These are phyloP conservation scores for Rhizomucor miehei DNA, from an alignment of 371 early-diverging fungal genomes.

Conservation along the genomic window DNA sequence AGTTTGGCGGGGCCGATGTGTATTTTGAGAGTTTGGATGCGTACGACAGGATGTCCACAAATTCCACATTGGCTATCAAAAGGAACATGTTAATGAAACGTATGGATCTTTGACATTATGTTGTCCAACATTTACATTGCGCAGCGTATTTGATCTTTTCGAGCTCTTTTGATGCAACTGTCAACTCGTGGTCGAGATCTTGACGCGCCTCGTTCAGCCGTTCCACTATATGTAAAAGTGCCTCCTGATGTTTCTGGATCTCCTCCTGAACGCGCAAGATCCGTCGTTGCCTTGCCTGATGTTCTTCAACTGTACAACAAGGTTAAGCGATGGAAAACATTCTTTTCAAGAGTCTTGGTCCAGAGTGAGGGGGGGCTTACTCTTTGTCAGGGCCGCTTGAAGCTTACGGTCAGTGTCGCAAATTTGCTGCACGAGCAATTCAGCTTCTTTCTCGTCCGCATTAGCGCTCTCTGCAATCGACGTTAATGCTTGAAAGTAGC, in stretches of 20 bases:
- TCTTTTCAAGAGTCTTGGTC: no score
- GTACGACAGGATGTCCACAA: constrained; percentile 48
- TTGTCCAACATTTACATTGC: constrained; percentile 23
- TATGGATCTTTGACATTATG: background rate
- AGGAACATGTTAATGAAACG: background rate
- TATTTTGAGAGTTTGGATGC: constrained; percentile 24
- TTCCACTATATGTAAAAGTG: constrained; percentile 30
- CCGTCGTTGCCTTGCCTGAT: constrained; percentile 39
- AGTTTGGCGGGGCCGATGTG: constrained; percentile 47
- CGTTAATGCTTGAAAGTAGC: constrained; percentile 31
- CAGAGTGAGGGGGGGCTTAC: no score
- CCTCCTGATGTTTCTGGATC: constrained; percentile 36
- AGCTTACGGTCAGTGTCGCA: constrained; percentile 26
- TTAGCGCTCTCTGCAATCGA: constrained; percentile 28
- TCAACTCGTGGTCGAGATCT: constrained; percentile 28
- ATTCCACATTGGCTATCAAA: constrained; percentile 41
- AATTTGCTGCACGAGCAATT: constrained; percentile 29
- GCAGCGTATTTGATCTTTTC: constrained; percentile 32
- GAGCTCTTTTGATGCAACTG: constrained; percentile 31
- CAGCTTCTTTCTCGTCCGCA: constrained; percentile 20
- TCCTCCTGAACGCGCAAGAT: constrained; percentile 48
- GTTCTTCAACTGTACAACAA: constrained; percentile 50
- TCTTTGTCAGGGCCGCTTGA: constrained; percentile 39
- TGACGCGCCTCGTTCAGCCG: constrained; percentile 27
- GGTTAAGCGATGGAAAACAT: no score